These are phyloP conservation scores for Physaria fendleri DNA, from an alignment of 345 rosid species.

Conservation along the genomic window DNA sequence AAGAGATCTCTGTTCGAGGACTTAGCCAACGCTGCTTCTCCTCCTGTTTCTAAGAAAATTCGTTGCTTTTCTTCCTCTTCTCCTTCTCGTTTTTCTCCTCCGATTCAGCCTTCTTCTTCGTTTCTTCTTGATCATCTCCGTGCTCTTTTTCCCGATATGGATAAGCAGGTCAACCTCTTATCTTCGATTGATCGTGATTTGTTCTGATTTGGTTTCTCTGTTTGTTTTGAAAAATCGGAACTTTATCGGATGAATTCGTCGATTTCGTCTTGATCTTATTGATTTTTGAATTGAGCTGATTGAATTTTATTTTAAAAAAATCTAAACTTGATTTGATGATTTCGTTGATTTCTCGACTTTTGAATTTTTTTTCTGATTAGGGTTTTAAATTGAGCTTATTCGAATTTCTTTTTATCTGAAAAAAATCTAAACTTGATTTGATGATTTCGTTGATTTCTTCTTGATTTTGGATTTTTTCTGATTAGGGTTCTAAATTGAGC, in stretches of 20 bases:
- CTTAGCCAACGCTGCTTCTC: constrained; percentile 45
- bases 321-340: background rate
- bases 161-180: constrained; percentile 44
- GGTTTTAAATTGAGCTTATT: no score
- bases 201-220: background rate
- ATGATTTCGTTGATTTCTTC: background rate
- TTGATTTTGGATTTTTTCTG: background rate
- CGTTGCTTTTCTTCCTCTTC: constrained; percentile 68
- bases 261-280: no score
- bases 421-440: background rate
- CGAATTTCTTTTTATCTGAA: no score
- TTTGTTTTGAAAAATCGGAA: no score
- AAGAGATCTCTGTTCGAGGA: constrained; percentile 92
- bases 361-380: background rate
- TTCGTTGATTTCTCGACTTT: background rate
- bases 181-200: background rate
- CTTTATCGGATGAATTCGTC: background rate
- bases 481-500: background rate
- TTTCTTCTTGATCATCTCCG: constrained; percentile 45
- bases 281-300: no score
- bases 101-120: constrained; percentile 26
- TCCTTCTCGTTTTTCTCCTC: constrained; percentile 34
- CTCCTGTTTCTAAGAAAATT: constrained; percentile 56
- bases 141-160: constrained; percentile 71
- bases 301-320: no score